Conservation (phyloP, 1,284 basidiomycete genomes). For the Moesziomyces sp. region DNA sequence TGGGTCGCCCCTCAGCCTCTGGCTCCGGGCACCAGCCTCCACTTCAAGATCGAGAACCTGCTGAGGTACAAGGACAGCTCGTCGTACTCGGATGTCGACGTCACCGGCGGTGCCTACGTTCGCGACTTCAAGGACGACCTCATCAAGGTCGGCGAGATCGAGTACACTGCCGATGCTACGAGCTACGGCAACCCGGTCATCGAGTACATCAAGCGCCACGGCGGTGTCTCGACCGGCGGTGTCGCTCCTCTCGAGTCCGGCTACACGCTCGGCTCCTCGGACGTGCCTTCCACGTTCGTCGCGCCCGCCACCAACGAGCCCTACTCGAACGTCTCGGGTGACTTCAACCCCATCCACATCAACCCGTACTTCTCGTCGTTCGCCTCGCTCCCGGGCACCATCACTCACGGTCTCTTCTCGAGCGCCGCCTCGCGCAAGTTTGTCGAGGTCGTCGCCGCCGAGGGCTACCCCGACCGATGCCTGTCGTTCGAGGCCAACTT, state of each 20-base stretch:
- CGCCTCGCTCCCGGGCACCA: slow-evolving; percentile 91
- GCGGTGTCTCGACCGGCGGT: slow-evolving; percentile 77
- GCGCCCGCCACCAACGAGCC: slow-evolving; percentile 84
- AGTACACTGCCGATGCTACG: slow-evolving; percentile 56
- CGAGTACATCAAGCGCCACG: slow-evolving; percentile 91
- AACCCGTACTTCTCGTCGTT: slow-evolving; percentile 98
- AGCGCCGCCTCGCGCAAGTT: slow-evolving; percentile 92
- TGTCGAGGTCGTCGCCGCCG: slow-evolving; percentile 91
- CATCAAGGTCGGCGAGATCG: slow-evolving; percentile 57
- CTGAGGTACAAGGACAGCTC: slow-evolving; percentile 91
- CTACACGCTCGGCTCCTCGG: slow-evolving; percentile 49
- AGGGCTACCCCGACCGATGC: slow-evolving; percentile 85
- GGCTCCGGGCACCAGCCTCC: slow-evolving; percentile 81
- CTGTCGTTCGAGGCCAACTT: slow-evolving; percentile 71
- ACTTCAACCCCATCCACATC: slow-evolving; percentile 97
- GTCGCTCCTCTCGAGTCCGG: slow-evolving; percentile 79
- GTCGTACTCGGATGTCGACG: slow-evolving; percentile 82
- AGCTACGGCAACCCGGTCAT: slow-evolving; percentile 83
- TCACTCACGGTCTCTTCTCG: slow-evolving; percentile 97
- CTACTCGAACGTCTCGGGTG: slow-evolving; percentile 94
- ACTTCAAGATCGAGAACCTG: slow-evolving; percentile 88
- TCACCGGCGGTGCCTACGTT: slow-evolving; percentile 74
- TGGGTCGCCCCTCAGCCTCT: slow-evolving; percentile 83
- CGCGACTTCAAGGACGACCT: slow-evolving; percentile 61
- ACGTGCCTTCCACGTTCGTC: slow-evolving; percentile 51